phyloP scores from a whole-genome alignment of 345 rosid genomes.

The Angophora floribunda region DNA sequence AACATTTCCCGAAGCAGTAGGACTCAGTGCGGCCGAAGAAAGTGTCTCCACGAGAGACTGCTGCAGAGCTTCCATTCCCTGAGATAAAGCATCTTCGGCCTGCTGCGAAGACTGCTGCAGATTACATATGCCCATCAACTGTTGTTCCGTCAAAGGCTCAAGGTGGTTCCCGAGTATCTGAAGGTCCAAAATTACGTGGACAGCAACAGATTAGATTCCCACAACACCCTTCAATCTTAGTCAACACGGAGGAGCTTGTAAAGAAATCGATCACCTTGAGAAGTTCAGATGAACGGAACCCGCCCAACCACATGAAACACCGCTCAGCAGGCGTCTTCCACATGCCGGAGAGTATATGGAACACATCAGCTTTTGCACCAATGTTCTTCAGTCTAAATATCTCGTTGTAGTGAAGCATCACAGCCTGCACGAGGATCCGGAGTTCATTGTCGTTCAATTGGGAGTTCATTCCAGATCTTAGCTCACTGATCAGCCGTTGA shows the following conservation, averaged over 20 bases:
- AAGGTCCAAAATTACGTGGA: not conserved
- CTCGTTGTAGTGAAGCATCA: constrained; percentile 78
- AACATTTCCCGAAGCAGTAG: constrained; percentile 61
- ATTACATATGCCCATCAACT: constrained; percentile 86
- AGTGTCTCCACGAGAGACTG: constrained; percentile 83
- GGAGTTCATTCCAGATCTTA: constrained; percentile 64
- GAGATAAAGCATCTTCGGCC: constrained; percentile 95
- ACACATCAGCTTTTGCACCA: constrained; percentile 75
- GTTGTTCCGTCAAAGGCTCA: constrained; percentile 86
- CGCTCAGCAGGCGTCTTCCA: constrained; percentile 97
- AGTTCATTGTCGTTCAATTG: constrained; percentile 57
- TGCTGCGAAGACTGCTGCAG: constrained; percentile 96
- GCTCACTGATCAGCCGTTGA: constrained; percentile 55
- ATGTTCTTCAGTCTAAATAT: constrained; percentile 61
- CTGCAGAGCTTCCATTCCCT: constrained; percentile 96
- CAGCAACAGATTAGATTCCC: not conserved
- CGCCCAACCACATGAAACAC: constrained; percentile 97
- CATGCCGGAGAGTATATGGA: constrained; percentile 95
- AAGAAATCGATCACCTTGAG: constrained; percentile 46
- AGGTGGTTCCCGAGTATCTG: constrained; percentile 85
- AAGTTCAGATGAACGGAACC: constrained; percentile 84
- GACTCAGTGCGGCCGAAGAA: constrained; percentile 56
- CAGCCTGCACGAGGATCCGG: constrained; percentile 55
- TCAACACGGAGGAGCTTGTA: not conserved
- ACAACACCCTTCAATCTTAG: not conserved